Base-by-base conservation (phyloP, 192 early-diverging fungal genomes). In the Pilaira anomala region DNA sequence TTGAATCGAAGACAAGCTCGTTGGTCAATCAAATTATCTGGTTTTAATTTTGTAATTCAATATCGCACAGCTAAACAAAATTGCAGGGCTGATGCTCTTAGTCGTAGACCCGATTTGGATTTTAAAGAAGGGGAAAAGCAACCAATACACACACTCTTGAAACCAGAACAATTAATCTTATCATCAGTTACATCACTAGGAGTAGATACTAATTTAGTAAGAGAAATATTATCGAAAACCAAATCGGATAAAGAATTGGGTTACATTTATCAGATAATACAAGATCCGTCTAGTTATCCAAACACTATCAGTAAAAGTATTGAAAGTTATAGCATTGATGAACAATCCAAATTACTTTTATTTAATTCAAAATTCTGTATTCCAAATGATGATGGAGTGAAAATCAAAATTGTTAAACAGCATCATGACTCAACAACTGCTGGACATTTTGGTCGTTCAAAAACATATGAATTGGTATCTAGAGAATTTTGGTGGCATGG, bases 401-500 rank as follows among this genome's bases (percentile, higher is more conserved):
- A 62, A 26, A 21, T 36, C 0, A 7, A 22, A 1, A 42, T 77
- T 13, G 60, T 77, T 0, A 21, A 45, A 16, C 48, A 52, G 49
- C 64, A 68, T 36, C 78, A 80, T 33, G 67, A 76, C 51, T 36
- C 48, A 0, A 39, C 2, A 29, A 30, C 1, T n/a, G 64, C 78
- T 1, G 78, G 77, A 7, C 78, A 80, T 44, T 74, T 66, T 39
- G 69, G 74, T 24, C 45, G 11, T 3, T 28, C 63, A 6, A 74
- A 72, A 45, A 81, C 79, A 1, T 62, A 33, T 7, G 78, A 80
- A 3, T 41, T 77, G 13, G 26, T 80, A 2, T 33, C 65, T 0
- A 26, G 75, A 4, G 51, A 63, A 0, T 80, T 36, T 26, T 16
- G 30, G 6, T 80, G 79, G 79, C 79, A 78, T n/a, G 16, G 39